Base-by-base conservation (phyloP, 1,284 basidiomycete species). In the Ustilago sp. region DNA sequence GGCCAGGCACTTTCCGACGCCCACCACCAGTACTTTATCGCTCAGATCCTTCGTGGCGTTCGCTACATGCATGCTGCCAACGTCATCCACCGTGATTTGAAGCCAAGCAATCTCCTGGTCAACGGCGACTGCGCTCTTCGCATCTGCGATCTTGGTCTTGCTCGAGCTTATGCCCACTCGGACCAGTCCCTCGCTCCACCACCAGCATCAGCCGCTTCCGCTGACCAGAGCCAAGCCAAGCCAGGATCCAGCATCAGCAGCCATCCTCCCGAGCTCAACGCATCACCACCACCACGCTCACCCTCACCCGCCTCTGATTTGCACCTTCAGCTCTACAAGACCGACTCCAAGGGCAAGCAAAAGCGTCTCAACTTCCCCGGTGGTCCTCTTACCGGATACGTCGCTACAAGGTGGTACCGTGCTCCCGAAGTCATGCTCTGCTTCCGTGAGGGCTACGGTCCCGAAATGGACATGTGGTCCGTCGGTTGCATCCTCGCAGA, bases 351-450 rank as follows among this genome's bases (percentile, higher is more conserved):
- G 50, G 71, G 68, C 64, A 78, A 78, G 63, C 71, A 74, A 32
- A 67, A 69, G 41, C 62, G 77, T 41, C 78, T 82, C 68, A 74
- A 83, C 59, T 86, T 69, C 35, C 83, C 83, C n/a, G 83, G 83
- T 11, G 84, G 80, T 17, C 84, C 83, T 15, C 69, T 85, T 15
- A 86, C 84, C 32, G 83, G 81, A 38, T 86, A 86, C 63, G 84
- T 86, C 11, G 76, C 84, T 19, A 86, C 84, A 6, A 61, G 84
- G 48, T 86, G 83, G 84, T 85, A 86, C 67, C 80, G 84, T 6
- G 83, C 84, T 0, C 84, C 84, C 35, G 84, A 86, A 54, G 79
- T 84, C 62, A 84, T 86, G 83, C 81, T 86, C n/a, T 81, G 83
- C 61, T 84, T 80, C 76, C 68, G 73, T 19, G 77, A 78, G 17